These are phyloP conservation scores for Didymella glomerata DNA, from an alignment of 2,329 filamentous ascomycete species.

Conservation along the genomic window DNA sequence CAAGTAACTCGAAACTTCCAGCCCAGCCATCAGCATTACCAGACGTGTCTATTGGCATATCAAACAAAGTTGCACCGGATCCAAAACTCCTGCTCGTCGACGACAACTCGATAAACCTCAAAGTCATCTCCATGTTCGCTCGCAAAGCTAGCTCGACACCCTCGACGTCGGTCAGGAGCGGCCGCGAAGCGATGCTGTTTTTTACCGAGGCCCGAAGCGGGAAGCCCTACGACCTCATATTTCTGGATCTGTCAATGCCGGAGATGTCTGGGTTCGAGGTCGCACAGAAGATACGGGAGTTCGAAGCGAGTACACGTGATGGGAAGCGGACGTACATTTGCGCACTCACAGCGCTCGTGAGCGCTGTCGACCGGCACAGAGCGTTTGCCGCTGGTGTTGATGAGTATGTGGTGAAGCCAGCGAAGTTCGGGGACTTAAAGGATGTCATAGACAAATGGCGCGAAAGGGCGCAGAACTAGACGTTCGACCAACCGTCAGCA, in stretches of 20 bases:
- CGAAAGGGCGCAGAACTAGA: neutral
- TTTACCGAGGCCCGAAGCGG: neutral
- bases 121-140: neutral
- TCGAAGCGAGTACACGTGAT: neutral
- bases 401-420: neutral
- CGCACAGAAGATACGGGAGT: neutral
- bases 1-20: neutral
- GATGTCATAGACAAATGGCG: neutral
- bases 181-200: neutral
- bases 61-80: neutral
- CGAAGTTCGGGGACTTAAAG: neutral
- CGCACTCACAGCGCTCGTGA: neutral
- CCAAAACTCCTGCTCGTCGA: neutral
- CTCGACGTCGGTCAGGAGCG: neutral
- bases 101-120: neutral
- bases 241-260: neutral
- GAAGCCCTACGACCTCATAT: neutral
- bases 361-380: neutral
- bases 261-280: neutral
- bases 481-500: neutral
- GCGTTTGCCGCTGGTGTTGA: neutral
- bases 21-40: too few relatives aligned
- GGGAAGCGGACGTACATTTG: neutral
- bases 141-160: neutral
- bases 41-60: neutral